A percentile compares a stretch with the other conserved stretches of the same genome.
phyloP scores from a whole-genome alignment of 2,329 filamentous ascomycete genomes.

The Neoarthrinium moseri region DNA sequence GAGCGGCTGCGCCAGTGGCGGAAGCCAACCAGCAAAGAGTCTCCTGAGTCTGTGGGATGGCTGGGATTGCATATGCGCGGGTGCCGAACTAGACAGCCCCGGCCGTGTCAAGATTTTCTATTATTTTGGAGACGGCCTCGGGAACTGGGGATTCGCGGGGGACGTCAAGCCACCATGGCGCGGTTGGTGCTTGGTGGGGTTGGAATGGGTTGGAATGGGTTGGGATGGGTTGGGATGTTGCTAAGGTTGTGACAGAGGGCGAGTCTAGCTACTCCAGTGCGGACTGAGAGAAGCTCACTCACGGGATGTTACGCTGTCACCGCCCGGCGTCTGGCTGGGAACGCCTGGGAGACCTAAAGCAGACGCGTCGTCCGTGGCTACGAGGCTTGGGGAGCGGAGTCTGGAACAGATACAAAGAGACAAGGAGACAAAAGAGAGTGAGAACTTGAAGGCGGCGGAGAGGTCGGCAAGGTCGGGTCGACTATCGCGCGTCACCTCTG shows the following conservation, averaged over 20 bases:
- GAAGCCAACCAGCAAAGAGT: neutral
- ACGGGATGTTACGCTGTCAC: neutral
- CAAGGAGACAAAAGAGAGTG: no score
- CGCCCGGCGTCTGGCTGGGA: no score
- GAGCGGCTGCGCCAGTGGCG: constrained; percentile 9
- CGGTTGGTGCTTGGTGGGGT: neutral
- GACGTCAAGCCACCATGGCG: neutral
- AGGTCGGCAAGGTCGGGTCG: no score
- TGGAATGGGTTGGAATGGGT: neutral
- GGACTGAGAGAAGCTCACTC: no score
- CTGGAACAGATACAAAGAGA: no score
- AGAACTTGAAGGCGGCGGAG: no score
- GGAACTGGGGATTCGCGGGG: constrained; percentile 4
- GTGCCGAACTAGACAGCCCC: constrained; percentile 1
- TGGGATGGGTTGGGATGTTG: no score
- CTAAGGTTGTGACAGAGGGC: no score
- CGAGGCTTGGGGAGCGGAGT: no score
- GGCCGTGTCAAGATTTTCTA: neutral
- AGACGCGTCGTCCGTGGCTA: no score
- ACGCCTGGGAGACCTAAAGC: no score
- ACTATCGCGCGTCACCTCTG: neutral
- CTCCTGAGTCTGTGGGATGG: neutral
- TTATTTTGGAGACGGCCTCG: neutral
- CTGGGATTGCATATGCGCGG: constrained; percentile 8
- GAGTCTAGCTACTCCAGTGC: no score